Percentiles rank a stretch among this genome's conserved stretches.
phyloP scores from a whole-genome alignment of 1,139 yeast genomes.

The Yamadazyma jaroonii region DNA sequence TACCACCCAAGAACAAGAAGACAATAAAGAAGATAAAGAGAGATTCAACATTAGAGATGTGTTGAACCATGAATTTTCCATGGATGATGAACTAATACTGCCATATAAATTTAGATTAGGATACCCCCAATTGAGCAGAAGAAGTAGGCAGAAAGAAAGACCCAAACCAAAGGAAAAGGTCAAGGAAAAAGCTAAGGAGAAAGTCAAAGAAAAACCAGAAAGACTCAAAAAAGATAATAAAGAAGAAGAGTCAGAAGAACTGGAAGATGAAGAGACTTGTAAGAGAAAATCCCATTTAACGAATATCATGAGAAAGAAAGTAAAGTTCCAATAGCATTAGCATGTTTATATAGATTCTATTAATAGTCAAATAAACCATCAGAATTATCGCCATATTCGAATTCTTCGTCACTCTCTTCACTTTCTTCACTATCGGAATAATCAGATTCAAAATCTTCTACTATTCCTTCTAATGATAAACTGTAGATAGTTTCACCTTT shows the following conservation, averaged over 20 bases:
- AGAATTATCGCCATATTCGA: conserved; percentile 50
- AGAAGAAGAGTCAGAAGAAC: not conserved
- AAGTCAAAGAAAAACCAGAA: not conserved
- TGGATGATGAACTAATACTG: conserved; percentile 28
- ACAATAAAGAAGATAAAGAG: conserved; percentile 4
- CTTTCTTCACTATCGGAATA: conserved; percentile 28
- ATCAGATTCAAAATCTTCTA: conserved; percentile 23
- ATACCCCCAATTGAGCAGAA: conserved; percentile 45
- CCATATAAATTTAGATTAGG: conserved; percentile 43
- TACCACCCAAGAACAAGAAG: not conserved
- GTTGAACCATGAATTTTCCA: conserved; percentile 35
- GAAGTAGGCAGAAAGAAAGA: not conserved
- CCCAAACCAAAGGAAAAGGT: no score
- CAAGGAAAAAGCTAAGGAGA: not conserved
- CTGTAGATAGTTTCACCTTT: conserved; percentile 84
- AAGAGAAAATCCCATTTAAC: conserved; percentile 4
- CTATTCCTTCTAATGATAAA: conserved; percentile 55
- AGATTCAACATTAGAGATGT: not conserved
- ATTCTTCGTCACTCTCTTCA: conserved; percentile 27
- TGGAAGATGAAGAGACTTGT: conserved; percentile 4
- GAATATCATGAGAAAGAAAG: conserved; percentile 2
- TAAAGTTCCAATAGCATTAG: not conserved
- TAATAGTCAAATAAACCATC: conserved; percentile 44
- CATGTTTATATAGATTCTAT: not conserved
- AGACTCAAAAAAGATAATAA: not conserved